These are phyloP conservation scores for Phlegmacium glaucopus DNA, from an alignment of 768 basidiomycete species.

Conservation along the genomic window DNA sequence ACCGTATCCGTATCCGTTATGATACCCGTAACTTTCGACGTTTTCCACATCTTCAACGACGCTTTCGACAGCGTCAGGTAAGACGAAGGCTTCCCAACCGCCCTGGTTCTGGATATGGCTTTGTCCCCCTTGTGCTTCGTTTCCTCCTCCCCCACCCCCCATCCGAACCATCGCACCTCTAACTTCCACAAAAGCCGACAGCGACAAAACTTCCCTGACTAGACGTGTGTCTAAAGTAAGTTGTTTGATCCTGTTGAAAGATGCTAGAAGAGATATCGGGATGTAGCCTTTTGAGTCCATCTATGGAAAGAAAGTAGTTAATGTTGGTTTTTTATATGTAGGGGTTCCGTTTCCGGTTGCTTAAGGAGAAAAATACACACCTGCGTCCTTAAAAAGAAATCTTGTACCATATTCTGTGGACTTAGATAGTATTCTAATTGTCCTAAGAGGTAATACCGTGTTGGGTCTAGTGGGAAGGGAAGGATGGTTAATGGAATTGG, in stretches of 20 bases:
- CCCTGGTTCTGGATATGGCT: no score
- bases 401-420: constrained; percentile 84
- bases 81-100: constrained; percentile 57
- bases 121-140: no score
- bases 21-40: no score
- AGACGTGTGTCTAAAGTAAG: constrained; percentile 58
- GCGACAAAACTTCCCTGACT: constrained; percentile 65
- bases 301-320: constrained; percentile 33
- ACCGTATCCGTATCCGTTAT: constrained; percentile 2
- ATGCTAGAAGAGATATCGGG: constrained; percentile 72
- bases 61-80: constrained; percentile 60
- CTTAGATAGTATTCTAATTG: constrained; percentile 94
- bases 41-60: constrained; percentile 29
- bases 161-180: constrained; percentile 64
- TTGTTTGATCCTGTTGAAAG: constrained; percentile 79
- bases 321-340: background rate
- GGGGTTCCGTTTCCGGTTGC: background rate
- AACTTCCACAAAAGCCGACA: constrained; percentile 74
- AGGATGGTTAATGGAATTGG: constrained; percentile 45
- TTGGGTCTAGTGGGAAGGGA: constrained; percentile 61
- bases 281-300: constrained; percentile 94
- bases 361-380: constrained; percentile 39
- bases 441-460: constrained; percentile 65
- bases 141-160: constrained; percentile 21
- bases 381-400: constrained; percentile 76